These are phyloP conservation scores for Pyrenophora teres DNA, from an alignment of 2,329 filamentous ascomycete species.

Conservation along the genomic window DNA sequence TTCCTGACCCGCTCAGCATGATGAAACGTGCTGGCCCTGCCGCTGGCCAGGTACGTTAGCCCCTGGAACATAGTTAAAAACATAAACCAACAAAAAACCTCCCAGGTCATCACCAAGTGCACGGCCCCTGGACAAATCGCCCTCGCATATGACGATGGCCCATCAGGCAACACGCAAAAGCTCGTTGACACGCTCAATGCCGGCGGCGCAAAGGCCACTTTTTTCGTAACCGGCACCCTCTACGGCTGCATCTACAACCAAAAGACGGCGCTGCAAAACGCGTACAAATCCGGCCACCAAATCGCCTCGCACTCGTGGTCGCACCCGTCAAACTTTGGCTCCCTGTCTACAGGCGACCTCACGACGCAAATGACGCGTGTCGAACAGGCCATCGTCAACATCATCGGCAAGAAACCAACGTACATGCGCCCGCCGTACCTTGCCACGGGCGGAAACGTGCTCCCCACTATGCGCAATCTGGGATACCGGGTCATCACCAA, in stretches of 20 bases:
- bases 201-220: constrained; percentile 42
- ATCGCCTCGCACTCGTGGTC: constrained; percentile 46
- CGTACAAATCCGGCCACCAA: constrained; percentile 43
- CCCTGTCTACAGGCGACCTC: constrained; percentile 34
- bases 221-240: constrained; percentile 41
- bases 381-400: constrained; percentile 43
- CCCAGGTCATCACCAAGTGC: constrained; percentile 38
- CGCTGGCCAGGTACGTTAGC: constrained; percentile 25
- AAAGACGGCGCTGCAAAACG: constrained; percentile 36
- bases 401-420: constrained; percentile 45
- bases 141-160: constrained; percentile 45
- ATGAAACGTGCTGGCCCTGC: constrained; percentile 36
- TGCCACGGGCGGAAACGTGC: constrained; percentile 39
- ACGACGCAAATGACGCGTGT: constrained; percentile 41
- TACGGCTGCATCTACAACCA: constrained; percentile 46
- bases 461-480: constrained; percentile 39
- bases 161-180: constrained; percentile 43
- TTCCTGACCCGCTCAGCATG: constrained; percentile 32
- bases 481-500: constrained; percentile 45
- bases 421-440: constrained; percentile 48
- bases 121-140: constrained; percentile 35
- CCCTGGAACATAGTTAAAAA: background rate
- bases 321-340: constrained; percentile 42
- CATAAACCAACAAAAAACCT: background rate
- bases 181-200: constrained; percentile 38